Percentiles rank a stretch among this genome's conserved stretches.
phyloP scores from a whole-genome alignment of 257 asterid species.

The Salvia rosmarinus region DNA sequence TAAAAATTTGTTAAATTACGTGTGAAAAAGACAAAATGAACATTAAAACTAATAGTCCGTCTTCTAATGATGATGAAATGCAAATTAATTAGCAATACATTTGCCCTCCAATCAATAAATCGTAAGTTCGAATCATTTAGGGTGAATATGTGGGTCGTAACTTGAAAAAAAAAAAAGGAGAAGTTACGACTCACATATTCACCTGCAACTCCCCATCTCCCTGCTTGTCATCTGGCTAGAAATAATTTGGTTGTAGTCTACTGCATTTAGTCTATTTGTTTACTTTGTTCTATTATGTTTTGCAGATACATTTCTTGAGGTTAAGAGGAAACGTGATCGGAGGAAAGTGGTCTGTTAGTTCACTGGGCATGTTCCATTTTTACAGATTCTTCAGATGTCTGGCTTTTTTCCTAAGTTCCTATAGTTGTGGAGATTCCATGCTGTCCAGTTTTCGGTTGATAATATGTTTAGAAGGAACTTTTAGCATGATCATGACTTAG shows the following conservation, averaged over 20 bases:
- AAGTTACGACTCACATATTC: too few species aligned
- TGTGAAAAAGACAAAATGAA: too few species aligned
- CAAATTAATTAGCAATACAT: too few species aligned
- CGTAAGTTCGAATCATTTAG: too few species aligned
- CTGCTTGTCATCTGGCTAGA: neutral
- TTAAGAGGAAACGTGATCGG: slow-evolving; percentile 59
- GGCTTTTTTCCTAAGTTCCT: neutral
- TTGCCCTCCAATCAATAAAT: too few species aligned
- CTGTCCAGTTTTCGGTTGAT: neutral
- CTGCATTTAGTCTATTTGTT: neutral
- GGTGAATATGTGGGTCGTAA: too few species aligned
- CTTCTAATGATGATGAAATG: too few species aligned
- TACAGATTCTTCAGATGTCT: neutral
- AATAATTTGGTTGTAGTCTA: neutral
- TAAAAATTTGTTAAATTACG: too few species aligned
- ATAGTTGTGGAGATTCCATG: neutral
- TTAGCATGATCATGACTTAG: neutral
- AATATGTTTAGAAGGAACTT: neutral
- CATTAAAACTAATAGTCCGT: too few species aligned
- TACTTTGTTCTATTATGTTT: slow-evolving; percentile 21
- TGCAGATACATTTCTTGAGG: slow-evolving; percentile 72
- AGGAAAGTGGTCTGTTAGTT: slow-evolving; percentile 51
- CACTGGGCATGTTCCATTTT: neutral
- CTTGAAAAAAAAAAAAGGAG: too few species aligned
- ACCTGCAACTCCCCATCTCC: too few species aligned